phyloP scores from a whole-genome alignment of 2,329 filamentous ascomycete species.

The Dendryphion nanum region DNA sequence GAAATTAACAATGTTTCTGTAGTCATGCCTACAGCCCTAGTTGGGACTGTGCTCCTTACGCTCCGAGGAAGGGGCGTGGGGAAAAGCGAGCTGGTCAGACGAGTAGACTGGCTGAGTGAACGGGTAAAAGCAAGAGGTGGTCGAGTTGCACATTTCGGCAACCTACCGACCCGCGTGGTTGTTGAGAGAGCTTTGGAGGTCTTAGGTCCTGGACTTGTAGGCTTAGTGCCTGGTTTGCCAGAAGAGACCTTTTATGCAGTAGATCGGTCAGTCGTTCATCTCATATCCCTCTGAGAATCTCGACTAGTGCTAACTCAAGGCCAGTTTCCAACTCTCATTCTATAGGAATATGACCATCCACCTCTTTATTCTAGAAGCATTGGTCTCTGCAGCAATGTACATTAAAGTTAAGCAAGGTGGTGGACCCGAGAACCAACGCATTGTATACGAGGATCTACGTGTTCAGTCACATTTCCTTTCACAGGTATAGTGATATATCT shows the following conservation, averaged over 20 bases:
- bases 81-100: conserved; percentile 76
- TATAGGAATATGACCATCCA: conserved; percentile 99
- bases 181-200: conserved; percentile 90
- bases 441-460: conserved; percentile 69
- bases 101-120: conserved; percentile 86
- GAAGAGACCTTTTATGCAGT: conserved; percentile 95
- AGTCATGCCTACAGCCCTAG: conserved; percentile 95
- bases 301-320: too few species aligned
- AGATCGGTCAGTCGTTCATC: conserved; percentile 59
- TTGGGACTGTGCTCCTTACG: conserved; percentile 89
- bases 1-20: conserved; percentile 97
- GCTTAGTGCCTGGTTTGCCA: conserved; percentile 71
- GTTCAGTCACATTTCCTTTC: conserved; percentile 87
- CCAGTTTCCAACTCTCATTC: conserved; percentile 86
- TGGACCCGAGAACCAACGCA: conserved; percentile 76
- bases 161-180: conserved; percentile 73
- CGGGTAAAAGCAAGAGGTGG: conserved; percentile 84
- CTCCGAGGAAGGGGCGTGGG: conserved; percentile 89
- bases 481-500: conserved; percentile 40
- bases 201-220: conserved; percentile 84
- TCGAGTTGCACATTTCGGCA: conserved; percentile 89
- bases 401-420: conserved; percentile 87
- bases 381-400: conserved; percentile 90
- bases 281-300: not conserved
- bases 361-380: conserved; percentile 88